A percentile compares a stretch with the other conserved stretches of the same genome.
Evolutionary conservation across 1,139 yeast genomes (phyloP).

Genomic region (Tardiomyces digboiensis): DNA sequence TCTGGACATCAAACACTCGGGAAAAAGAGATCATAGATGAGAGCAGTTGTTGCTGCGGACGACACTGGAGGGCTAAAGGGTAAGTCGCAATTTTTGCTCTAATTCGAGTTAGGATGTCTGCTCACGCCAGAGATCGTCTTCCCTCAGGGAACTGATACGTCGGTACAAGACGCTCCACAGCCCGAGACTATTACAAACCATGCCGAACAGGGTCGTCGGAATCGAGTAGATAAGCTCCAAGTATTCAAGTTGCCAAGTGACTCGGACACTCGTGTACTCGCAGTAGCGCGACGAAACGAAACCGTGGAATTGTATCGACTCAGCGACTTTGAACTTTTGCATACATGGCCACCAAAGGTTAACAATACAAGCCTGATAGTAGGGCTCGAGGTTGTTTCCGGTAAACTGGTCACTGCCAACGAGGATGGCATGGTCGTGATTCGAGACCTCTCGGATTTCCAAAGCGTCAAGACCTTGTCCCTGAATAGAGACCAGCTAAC

Average conservation of each 20-base stretch:
- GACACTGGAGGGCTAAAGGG: slow-evolving; percentile 13
- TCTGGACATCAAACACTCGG: neutral
- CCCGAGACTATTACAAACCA: slow-evolving; percentile 17
- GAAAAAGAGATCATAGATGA: too few relatives aligned
- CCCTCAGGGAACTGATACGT: slow-evolving; percentile 22
- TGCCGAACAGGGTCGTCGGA: slow-evolving; percentile 18
- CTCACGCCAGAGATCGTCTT: slow-evolving; percentile 17
- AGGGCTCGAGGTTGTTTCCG: slow-evolving; percentile 6
- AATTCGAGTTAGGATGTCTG: neutral
- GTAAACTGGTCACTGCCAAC: slow-evolving; percentile 7
- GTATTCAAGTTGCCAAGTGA: slow-evolving; percentile 3
- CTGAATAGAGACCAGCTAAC: neutral
- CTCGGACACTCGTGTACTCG: slow-evolving; percentile 2
- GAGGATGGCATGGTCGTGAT: slow-evolving; percentile 9
- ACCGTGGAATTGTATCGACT: slow-evolving; percentile 10
- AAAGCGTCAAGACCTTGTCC: neutral
- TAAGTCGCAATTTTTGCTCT: slow-evolving; percentile 6
- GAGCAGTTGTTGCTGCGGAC: neutral
- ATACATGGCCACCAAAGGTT: slow-evolving; percentile 4
- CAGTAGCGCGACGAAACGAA: slow-evolving; percentile 19
- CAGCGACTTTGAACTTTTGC: slow-evolving; percentile 2
- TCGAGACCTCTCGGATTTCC: neutral
- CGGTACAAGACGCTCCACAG: slow-evolving; percentile 20
- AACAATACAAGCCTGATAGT: slow-evolving; percentile 3
- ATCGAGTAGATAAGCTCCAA: slow-evolving; percentile 18